Evolutionary conservation across 2,329 filamentous ascomycete genomes (phyloP).

Genomic region (Exutisphaerella laricina): DNA sequence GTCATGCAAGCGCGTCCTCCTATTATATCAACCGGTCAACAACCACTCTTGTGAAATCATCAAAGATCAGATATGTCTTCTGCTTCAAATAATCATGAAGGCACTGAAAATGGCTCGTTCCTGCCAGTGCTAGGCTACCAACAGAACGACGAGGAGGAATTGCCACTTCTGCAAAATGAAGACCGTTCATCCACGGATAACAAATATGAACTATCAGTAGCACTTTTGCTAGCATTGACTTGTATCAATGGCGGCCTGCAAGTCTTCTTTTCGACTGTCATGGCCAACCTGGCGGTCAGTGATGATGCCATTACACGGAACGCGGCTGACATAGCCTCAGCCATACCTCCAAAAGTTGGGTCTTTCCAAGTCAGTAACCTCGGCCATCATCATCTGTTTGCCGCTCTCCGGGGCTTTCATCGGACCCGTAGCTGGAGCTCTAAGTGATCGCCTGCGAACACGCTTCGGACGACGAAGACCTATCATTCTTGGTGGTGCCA

Average conservation of each 20-base stretch:
- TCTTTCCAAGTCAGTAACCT: conserved; percentile 19
- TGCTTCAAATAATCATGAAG: too few relatives aligned
- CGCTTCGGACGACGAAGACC: conserved; percentile 16
- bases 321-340: conserved; percentile 3
- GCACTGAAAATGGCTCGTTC: too few relatives aligned
- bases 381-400: conserved; percentile 18
- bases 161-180: not conserved
- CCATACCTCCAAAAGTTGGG: conserved; percentile 19
- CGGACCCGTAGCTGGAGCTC: conserved; percentile 11
- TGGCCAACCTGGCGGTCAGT: conserved; percentile 19
- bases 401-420: conserved; percentile 19
- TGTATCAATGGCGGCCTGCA: conserved; percentile 22
- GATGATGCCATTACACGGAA: not conserved
- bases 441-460: conserved; percentile 13
- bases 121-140: too few relatives aligned
- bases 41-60: too few relatives aligned
- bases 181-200: not conserved
- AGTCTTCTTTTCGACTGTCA: conserved; percentile 22
- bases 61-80: too few relatives aligned
- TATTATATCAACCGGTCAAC: too few relatives aligned
- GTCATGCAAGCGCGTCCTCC: too few relatives aligned
- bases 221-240: conserved; percentile 12
- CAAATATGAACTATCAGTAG: conserved; percentile 9
- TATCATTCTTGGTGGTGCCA: conserved; percentile 16
- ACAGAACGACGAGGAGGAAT: not conserved